phyloP scores from a whole-genome alignment of 225 moss, liverwort and hornwort species.

The Lunularia cruciata region DNA sequence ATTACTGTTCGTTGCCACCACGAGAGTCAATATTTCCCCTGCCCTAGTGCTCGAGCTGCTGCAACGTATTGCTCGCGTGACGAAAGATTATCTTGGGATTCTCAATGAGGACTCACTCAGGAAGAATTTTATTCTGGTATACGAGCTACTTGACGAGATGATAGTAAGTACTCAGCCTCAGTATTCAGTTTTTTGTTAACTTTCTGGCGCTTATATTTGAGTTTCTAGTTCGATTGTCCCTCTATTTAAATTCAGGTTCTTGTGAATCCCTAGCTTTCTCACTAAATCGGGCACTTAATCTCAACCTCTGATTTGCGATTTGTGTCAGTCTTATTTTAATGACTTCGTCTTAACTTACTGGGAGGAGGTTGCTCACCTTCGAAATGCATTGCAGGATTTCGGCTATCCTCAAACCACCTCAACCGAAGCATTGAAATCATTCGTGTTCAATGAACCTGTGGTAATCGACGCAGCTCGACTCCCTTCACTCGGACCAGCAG shows the following conservation, averaged over 20 bases:
- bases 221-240: not conserved
- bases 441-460: constrained; percentile 98
- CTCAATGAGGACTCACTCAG: constrained; percentile 97
- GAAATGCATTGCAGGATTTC: constrained; percentile 82
- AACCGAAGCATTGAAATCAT: constrained; percentile 92
- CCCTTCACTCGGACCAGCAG: constrained; percentile 92
- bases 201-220: too few species aligned
- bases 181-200: not conserved
- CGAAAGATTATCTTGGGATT: constrained; percentile 94
- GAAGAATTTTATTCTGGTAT: constrained; percentile 95
- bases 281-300: too few species aligned
- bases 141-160: constrained; percentile 99
- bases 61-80: constrained; percentile 84
- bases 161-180: constrained; percentile 55
- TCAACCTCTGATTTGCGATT: too few species aligned
- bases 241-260: too few species aligned
- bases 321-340: not conserved
- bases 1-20: constrained; percentile 91
- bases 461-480: constrained; percentile 92
- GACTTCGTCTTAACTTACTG: too few species aligned
- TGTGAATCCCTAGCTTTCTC: too few species aligned
- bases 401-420: constrained; percentile 98
- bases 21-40: constrained; percentile 83
- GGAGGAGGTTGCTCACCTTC: too few species aligned
- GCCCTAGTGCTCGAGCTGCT: constrained; percentile 86